Base-by-base conservation (phyloP, 306 rosid genomes). In the Vigna trinervia region DNA sequence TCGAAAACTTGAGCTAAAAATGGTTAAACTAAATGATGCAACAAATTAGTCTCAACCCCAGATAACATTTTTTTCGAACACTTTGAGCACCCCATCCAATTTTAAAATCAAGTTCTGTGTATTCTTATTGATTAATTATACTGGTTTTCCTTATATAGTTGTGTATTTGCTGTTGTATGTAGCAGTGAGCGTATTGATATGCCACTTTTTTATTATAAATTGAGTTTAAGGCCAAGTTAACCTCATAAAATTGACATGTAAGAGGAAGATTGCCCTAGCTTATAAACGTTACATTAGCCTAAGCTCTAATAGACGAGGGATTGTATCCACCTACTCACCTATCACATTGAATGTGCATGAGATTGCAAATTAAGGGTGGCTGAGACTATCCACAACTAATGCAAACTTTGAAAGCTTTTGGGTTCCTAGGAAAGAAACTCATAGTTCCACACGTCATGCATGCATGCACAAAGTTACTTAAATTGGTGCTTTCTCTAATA, bases 401-500 rank as follows among this genome's bases (percentile, higher is more conserved):
- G 4, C 12, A 3, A 53, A 53, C 59, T 53, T 19, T 53, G 26
- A 52, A 52, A 41, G 8, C 39, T 78, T 78, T 78, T 69, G 51
- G 32, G 48, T 78, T 58, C 47, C 69, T 78, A 28, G 4, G 19
- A 39, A 5, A 19, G 43, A 50, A n/a, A 5, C 12, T 32, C 57
- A 34, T 38, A 28, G 12, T 23, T 71, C 54, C 72, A 8, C 57
- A 75, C 36, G 20, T 32, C 46, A 30, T 54, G 64, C 47, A 41
- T 51, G 54, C 65, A 5, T 52, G 73, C 56, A 23, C 15, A 26
- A 64, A 30, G 12, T 43, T 19, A 36, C 63, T 38, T 38, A 52
- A 68, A 58, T 26, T 82, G 60, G 26, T 39, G 28, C 43, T 11
- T 76, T 73, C 69, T 59, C 5, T 54, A 30, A 64, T 80, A 20